Base-by-base conservation (phyloP, 495 filamentous ascomycete genomes). In the Penicillium bovifimosum region DNA sequence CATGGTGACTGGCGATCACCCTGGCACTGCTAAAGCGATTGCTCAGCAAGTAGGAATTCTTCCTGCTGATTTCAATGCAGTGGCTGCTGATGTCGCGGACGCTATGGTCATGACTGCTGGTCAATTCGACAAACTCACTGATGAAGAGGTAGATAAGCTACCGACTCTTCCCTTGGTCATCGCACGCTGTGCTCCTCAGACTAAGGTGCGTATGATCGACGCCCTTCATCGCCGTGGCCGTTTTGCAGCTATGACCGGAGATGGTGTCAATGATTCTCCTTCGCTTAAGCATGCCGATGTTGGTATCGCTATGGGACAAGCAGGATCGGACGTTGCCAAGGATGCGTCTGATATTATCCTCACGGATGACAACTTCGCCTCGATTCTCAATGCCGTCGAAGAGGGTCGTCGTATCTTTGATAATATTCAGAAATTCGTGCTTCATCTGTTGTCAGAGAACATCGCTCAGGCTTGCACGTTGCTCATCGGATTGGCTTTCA, bases 201-300 rank as follows among this genome's bases (percentile, higher is more conserved):
- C 84, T 10, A 87, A 87, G 70, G 78, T 78, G 0, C 77, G 78
- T 36, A 84, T 87, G 77, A 83, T 90, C 28, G 80, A 84, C 53
- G 81, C 83, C 9, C 75, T 89, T 9, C 80, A 85, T 48, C 78
- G 85, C 31, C 77, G 86, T 48, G 87, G 88, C 56, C 86, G 88
- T 73, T 82, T 91, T 47, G 87, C 89, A 73, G 89, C 88, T 66
- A 93, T 95, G 84, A 95, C 89, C 74, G 90, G 89, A 80, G 90
- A 95, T 61, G 89, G 89, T 81, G 89, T 92, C 67, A 95, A 95
- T 73, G 89, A 95, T 73, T 89, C 87, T 52, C 89, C 89, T 43
- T 91, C 88, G 35, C 78, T 95, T 47, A 92, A 91, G 79, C 90
- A 91, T 74, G 88, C 89, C 39, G 88, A 95, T 76, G 65, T 71